Evolutionary conservation across 768 basidiomycete genomes (phyloP).

Genomic region (Plicaturopsis crispa): DNA sequence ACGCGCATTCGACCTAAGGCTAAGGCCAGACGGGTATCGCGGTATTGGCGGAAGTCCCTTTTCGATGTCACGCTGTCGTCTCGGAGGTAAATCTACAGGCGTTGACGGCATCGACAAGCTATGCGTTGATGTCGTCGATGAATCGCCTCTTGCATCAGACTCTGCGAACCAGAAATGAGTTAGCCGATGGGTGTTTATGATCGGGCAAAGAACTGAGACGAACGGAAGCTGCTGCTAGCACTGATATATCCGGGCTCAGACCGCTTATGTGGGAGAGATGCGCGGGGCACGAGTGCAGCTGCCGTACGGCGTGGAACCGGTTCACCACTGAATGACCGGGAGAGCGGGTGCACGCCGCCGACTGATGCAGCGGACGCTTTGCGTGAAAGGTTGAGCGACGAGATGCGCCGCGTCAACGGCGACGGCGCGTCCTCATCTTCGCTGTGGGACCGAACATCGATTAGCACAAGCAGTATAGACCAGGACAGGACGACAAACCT

Average conservation of each 20-base stretch:
- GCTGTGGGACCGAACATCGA: conserved; percentile 23
- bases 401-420: conserved; percentile 55
- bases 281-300: not conserved
- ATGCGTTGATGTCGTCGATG: not conserved
- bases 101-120: not conserved
- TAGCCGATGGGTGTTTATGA: no score
- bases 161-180: no score
- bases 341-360: conserved; percentile 19
- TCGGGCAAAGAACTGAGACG: no score
- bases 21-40: conserved; percentile 12
- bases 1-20: conserved; percentile 7
- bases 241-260: not conserved
- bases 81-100: not conserved
- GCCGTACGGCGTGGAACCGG: not conserved
- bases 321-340: conserved; percentile 14
- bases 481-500: no score
- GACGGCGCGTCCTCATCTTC: conserved; percentile 73
- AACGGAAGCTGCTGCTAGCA: not conserved
- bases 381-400: conserved; percentile 43
- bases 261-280: not conserved
- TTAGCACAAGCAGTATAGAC: no score
- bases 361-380: conserved; percentile 31
- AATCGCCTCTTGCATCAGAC: not conserved
- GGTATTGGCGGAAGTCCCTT: conserved; percentile 1
- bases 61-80: not conserved